phyloP scores from a whole-genome alignment of 225 moss, liverwort and hornwort species.

The Physcomitrium patens region DNA sequence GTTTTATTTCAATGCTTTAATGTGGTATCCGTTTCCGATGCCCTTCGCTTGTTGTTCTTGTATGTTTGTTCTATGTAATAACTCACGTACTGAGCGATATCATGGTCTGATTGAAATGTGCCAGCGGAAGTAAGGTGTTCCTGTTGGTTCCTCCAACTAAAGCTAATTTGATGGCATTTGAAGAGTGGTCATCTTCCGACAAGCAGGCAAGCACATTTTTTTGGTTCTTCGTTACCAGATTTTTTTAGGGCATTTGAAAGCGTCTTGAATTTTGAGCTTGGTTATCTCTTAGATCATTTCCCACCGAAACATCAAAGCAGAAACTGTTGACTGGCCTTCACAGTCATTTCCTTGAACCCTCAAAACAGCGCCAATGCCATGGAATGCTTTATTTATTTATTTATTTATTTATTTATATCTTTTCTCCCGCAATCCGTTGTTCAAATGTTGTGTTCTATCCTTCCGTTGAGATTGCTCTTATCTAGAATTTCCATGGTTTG shows the following conservation, averaged over 20 bases:
- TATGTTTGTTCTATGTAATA: conserved; percentile 4
- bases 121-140: conserved; percentile 77
- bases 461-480: conserved; percentile 6
- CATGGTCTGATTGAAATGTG: neutral
- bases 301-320: conserved; percentile 4
- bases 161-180: conserved; percentile 75
- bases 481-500: conserved; percentile 22
- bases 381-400: conserved; percentile 1
- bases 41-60: conserved; percentile 1
- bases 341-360: conserved; percentile 11
- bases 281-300: neutral
- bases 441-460: neutral
- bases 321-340: neutral
- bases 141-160: conserved; percentile 70
- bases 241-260: neutral
- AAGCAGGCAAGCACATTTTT: conserved; percentile 49
- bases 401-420: neutral
- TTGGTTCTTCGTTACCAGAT: neutral
- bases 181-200: conserved; percentile 84
- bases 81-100: conserved; percentile 21
- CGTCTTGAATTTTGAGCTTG: neutral
- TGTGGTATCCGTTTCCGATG: neutral
- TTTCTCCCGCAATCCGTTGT: neutral
- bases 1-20: neutral
- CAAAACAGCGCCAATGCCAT: neutral